Percentiles rank a stretch among this genome's conserved stretches.
Conservation (phyloP, 371 early-diverging fungal species). For the Mucor plumbeus region DNA sequence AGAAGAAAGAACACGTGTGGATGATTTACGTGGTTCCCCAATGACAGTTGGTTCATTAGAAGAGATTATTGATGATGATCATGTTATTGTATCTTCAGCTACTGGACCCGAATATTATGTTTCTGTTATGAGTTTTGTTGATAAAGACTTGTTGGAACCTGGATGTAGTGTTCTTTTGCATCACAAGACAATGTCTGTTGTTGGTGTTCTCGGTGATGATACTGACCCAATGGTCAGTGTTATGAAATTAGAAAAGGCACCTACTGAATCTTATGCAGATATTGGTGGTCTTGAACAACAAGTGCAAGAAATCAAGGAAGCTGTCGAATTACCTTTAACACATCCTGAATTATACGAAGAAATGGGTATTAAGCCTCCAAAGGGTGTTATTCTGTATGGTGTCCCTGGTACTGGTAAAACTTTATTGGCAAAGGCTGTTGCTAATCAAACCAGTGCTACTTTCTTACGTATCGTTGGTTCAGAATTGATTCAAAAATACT, state of each 20-base stretch:
- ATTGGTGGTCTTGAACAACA: constrained; percentile 99
- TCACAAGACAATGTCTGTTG: constrained; percentile 94
- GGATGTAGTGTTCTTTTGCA: constrained; percentile 98
- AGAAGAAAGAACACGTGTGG: constrained; percentile 95
- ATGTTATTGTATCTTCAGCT: constrained; percentile 98
- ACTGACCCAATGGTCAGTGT: constrained; percentile 99
- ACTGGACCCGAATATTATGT: constrained; percentile 99
- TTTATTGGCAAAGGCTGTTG: constrained; percentile 99
- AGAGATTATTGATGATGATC: constrained; percentile 99
- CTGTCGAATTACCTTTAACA: constrained; percentile 99
- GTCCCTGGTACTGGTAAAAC: constrained; percentile 99
- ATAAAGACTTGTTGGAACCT: constrained; percentile 99
- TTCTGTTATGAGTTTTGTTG: constrained; percentile 98
- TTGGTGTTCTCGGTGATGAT: constrained; percentile 98
- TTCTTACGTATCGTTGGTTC: constrained; percentile 99
- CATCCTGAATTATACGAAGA: constrained; percentile 99
- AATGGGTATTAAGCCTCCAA: constrained; percentile 99
- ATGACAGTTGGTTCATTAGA: constrained; percentile 99
- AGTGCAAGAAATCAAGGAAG: constrained; percentile 99
- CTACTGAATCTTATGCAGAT: constrained; percentile 99
- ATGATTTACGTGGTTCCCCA: constrained; percentile 99
- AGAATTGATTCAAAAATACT: constrained; percentile 99
- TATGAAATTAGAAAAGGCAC: constrained; percentile 99
- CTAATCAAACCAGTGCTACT: constrained; percentile 99
- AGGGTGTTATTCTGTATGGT: constrained; percentile 99